Evolutionary conservation across 179 eudicot genomes (phyloP).

Genomic region (Carnegiea gigantea): DNA sequence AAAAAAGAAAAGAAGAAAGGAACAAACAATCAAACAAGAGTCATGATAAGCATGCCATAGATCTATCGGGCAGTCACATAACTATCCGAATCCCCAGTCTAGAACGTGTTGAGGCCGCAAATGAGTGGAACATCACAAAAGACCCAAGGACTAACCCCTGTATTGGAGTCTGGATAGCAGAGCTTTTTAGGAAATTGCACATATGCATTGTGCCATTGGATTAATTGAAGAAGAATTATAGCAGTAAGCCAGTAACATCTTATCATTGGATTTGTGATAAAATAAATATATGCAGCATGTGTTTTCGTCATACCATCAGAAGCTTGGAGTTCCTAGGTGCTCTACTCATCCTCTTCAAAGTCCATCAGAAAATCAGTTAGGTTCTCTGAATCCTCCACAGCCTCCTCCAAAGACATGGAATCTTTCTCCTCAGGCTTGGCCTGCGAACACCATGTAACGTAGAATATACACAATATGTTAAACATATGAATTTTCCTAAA

Average conservation of each 20-base stretch:
- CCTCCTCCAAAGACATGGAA: constrained; percentile 78
- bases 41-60: background rate
- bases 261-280: background rate
- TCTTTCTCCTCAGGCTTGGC: constrained; percentile 65
- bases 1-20: background rate
- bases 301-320: background rate
- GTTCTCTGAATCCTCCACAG: constrained; percentile 88
- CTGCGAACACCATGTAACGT: constrained; percentile 36
- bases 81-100: background rate
- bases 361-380: constrained; percentile 91
- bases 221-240: background rate
- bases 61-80: background rate
- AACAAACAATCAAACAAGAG: background rate
- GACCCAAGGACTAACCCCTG: background rate
- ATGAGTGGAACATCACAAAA: background rate
- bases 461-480: background rate
- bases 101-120: background rate
- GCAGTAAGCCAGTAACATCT: background rate
- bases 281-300: background rate
- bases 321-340: constrained; percentile 18
- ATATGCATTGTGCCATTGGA: background rate
- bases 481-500: background rate
- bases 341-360: constrained; percentile 79
- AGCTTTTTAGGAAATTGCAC: background rate
- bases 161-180: background rate